These are phyloP conservation scores for Leishmania martiniquensis DNA, from an alignment of 208 protist genomes.

Conservation along the genomic window DNA sequence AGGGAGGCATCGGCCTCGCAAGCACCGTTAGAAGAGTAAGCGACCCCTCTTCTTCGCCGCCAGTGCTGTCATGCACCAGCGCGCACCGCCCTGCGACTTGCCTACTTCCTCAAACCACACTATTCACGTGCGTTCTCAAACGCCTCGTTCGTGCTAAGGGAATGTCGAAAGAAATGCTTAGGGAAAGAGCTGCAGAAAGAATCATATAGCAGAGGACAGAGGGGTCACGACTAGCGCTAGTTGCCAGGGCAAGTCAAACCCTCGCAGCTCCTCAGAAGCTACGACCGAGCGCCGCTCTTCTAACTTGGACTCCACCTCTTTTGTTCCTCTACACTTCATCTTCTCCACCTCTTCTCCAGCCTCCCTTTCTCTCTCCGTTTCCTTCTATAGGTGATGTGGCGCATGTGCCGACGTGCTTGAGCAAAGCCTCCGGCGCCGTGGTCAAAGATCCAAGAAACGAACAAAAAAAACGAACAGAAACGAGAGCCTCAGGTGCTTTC, in stretches of 20 bases:
- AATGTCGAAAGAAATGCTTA: background rate
- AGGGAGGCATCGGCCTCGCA: too few species aligned
- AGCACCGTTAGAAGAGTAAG: background rate
- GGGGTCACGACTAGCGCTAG: background rate
- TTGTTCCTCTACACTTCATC: background rate
- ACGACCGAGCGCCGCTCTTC: background rate
- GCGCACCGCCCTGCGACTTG: background rate
- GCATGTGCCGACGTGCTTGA: background rate
- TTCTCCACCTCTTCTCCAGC: background rate
- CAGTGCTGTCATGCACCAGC: background rate
- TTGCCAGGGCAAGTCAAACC: background rate
- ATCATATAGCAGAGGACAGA: background rate
- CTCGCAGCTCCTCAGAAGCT: background rate
- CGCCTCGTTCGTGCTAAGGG: background rate
- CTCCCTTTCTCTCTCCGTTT: background rate
- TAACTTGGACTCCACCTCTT: background rate
- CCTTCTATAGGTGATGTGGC: conserved; percentile 1
- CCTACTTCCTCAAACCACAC: background rate
- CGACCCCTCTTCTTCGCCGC: background rate
- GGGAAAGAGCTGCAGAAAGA: background rate
- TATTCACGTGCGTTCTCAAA: background rate
- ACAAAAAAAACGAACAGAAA: background rate
- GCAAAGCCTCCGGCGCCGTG: background rate
- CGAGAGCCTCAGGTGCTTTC: background rate
- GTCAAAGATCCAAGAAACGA: background rate